Base-by-base conservation (phyloP, 306 rosid genomes). In the Clitoria ternatea region DNA sequence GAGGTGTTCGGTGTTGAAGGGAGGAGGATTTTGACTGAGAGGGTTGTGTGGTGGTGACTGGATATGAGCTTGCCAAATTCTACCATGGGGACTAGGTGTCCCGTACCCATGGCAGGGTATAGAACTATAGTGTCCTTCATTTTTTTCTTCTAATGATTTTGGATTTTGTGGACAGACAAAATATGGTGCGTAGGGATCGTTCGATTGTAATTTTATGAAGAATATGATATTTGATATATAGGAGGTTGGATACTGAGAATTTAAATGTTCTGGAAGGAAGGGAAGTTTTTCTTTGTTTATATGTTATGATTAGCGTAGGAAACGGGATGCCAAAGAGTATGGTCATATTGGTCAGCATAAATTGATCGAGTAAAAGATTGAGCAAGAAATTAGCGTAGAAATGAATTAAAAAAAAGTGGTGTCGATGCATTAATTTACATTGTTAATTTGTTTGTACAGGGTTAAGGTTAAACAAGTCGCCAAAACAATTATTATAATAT, bases 31-130 rank as follows among this genome's bases (percentile, higher is more conserved):
- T 52, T 81, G 40, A 74, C 7, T 6, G 73, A n/a, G 22, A 71
- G 30, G 19, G 85, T 69, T 59, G 79, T 40, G 4, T 44, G 20
- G 56, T 27, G 66, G 62, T 24, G 65, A 11, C 69, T 29, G 2
- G 63, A 48, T 20, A 84, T 64, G 75, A 80, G 22, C 32, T 65
- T 77, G 48, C 76, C 85, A 0, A 84, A 52, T 61, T 84, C 85
- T 9, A 77, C 81, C 81, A 84, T 80, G 40, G 88, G 61, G 17
- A 80, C 65, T 45, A 84, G 15, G 64, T 80, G 88, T 11, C 77
- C 70, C 43, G 52, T 47, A 10, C 73, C 79, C 9, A 73, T 73
- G 1, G 55, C 40, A 7, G 88, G 85, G 60, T 80, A 80, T 2
- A 84, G 61, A 77, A 84, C 74, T 18, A 80, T 47, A 3, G 64